phyloP scores from a whole-genome alignment of 768 basidiomycete genomes.

The Suillus subluteus region DNA sequence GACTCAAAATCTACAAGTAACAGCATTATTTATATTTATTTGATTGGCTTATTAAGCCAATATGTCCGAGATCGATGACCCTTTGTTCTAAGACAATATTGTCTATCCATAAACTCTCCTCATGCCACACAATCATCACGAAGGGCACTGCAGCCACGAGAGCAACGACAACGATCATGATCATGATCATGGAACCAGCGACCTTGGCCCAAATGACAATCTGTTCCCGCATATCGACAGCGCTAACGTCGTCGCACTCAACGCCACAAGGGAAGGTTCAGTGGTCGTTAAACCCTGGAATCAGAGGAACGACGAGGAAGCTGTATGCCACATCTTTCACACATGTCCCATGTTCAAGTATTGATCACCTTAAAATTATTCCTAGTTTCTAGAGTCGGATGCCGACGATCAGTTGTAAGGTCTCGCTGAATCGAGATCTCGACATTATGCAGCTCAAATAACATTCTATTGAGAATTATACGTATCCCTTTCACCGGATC shows the following conservation, averaged over 20 bases:
- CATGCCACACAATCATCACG: slow-evolving; percentile 50
- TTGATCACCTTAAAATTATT: background rate
- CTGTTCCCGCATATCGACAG: slow-evolving; percentile 79
- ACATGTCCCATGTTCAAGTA: slow-evolving; percentile 6
- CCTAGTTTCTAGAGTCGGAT: slow-evolving; percentile 83
- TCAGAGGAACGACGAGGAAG: slow-evolving; percentile 66
- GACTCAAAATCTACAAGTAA: background rate
- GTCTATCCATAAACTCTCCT: background rate
- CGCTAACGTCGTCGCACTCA: slow-evolving; percentile 79
- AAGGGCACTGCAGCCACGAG: slow-evolving; percentile 62
- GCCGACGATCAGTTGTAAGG: slow-evolving; percentile 87
- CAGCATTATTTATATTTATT: background rate
- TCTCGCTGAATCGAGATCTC: background rate
- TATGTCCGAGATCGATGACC: background rate
- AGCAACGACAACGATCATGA: slow-evolving; percentile 62
- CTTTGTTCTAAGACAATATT: background rate
- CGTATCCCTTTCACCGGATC: slow-evolving; percentile 88
- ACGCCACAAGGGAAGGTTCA: slow-evolving; percentile 54
- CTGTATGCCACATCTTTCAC: slow-evolving; percentile 46
- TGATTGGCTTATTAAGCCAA: background rate
- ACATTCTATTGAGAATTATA: slow-evolving; percentile 60
- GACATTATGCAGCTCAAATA: slow-evolving; percentile 14
- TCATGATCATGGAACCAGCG: slow-evolving; percentile 45
- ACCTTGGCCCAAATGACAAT: slow-evolving; percentile 63
- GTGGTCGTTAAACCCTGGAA: slow-evolving; percentile 89